These are phyloP conservation scores for Gossypium trilobum DNA, from an alignment of 441 rosid species.

Conservation along the genomic window DNA sequence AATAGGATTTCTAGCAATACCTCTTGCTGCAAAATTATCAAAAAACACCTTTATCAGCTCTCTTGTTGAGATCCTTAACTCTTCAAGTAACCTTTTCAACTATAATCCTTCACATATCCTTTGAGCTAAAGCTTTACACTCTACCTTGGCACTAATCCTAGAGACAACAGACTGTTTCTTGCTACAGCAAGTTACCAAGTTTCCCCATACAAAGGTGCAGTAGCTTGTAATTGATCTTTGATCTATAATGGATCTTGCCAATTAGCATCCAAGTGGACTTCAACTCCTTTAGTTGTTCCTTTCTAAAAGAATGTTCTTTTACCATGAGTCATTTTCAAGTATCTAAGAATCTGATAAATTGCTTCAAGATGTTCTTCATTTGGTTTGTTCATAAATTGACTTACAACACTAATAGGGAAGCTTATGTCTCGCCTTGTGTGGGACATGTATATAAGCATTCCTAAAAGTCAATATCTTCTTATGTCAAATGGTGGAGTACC, in stretches of 20 bases:
- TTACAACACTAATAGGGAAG: background rate
- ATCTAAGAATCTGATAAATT: background rate
- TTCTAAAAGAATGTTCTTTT: background rate
- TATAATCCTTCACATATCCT: background rate
- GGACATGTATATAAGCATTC: background rate
- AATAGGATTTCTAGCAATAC: no score
- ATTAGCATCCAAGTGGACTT: background rate
- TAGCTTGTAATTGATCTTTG: background rate
- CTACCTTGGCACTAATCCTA: background rate
- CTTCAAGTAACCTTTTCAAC: background rate
- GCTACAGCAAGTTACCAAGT: background rate
- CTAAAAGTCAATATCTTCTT: background rate
- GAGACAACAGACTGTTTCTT: background rate
- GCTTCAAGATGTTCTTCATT: background rate
- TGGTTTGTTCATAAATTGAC: background rate
- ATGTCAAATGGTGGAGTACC: background rate
- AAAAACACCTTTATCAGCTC: background rate
- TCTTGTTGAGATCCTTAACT: background rate
- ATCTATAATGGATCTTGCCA: background rate
- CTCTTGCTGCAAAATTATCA: background rate
- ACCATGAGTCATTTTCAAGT: background rate
- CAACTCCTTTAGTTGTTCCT: no score
- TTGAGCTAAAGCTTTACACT: background rate
- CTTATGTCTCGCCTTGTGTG: background rate
- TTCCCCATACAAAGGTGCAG: background rate